Evolutionary conservation across 2,329 filamentous ascomycete genomes (phyloP), one percentile per base, ranked within the genome.

Genomic region (Pleomassaria siparia): DNA sequence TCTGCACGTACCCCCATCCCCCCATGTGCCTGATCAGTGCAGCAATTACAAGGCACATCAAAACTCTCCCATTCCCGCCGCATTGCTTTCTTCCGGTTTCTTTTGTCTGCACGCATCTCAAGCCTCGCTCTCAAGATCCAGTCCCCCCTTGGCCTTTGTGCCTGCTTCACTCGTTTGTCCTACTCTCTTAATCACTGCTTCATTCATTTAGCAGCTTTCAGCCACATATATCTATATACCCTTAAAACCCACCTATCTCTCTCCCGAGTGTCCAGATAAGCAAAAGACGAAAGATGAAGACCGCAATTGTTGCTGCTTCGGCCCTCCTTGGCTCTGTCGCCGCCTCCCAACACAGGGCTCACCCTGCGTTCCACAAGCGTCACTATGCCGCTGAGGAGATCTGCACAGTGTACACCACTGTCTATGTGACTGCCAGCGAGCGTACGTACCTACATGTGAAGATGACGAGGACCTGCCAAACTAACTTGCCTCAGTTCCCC

Each of bases 151-250:
- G 63, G 65, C 64, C 62, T 58, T 63, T 55, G 64, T 63, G 66
- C 67, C 68, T 45, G 49, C 48, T 63, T 64, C 67, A 59, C 60
- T 70, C 66, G 55, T 70, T 70, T 67, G 47, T 40, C 26, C 22
- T 26, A 42, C 44, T 36, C 49, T 46, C 42, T 48, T 51, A 47
- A 45, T 46, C 16, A 30, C 51, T 66, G 86, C 86, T 89, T 89
- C 87, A 89, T 84, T 89, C 88, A 73, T 90, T 91, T 76, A 91
- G 88, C 88, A 87, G 88, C 82, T 86, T 84, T 78, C 88, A 85
- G 75, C 87, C 87, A 71, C 29, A 22, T 30, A 9, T 13, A 16
- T 15, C 25, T 16, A 40, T 47, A 39, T 32, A 44, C 52, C 22
- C 37, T 45, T 20, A 43, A 59, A n/a, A n/a, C n/a, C n/a, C n/a